Evolutionary conservation across 78 protist species (phyloP), one percentile per base, ranked within the genome.

Genomic region (Dictyostelium firmibasis): DNA sequence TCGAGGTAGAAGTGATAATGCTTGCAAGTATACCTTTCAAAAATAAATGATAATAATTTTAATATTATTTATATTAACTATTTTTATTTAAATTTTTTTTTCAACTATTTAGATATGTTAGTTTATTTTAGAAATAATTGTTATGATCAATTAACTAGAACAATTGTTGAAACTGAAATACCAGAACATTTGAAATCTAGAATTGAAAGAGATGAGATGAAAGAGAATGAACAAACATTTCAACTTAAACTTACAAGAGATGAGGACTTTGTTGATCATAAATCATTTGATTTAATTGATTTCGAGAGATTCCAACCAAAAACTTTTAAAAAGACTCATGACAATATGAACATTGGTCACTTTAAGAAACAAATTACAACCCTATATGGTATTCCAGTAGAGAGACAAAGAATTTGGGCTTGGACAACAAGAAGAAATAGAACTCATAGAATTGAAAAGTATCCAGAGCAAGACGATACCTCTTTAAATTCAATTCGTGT

Each of bases 91-190:
- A 83, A 99, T 83, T n/a, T n/a, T n/a, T n/a, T n/a, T n/a, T n/a
- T n/a, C n/a, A n/a, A n/a, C 43, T 38, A 16, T 60, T 18, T 33
- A 82, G 87, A 99, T 83, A 98, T 98, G 99, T 96, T 98, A 33
- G 98, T 98, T 44, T 99, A 98, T 81, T 83, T 98, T 33, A 95
- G 98, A 74, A 79, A 81, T 53, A 74, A 69, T 0, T 95, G 82
- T 25, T 16, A 83, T 23, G 76, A 36, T 11, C 77, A 62, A 44
- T 60, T 97, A 20, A 35, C 81, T 23, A 75, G 75, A 78, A 83
- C 92, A 70, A 82, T 92, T 43, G 16, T 50, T 10, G 93, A 92
- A 2, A 18, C 57, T 4, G 94, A 89, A 20, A 86, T 93, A 25
- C 92, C 86, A 20, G 85, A 41, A 14, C 92, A 93, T 85, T 41